Evolutionary conservation across 495 filamentous ascomycete species (phyloP).

Genomic region (Aspergillus diversus): DNA sequence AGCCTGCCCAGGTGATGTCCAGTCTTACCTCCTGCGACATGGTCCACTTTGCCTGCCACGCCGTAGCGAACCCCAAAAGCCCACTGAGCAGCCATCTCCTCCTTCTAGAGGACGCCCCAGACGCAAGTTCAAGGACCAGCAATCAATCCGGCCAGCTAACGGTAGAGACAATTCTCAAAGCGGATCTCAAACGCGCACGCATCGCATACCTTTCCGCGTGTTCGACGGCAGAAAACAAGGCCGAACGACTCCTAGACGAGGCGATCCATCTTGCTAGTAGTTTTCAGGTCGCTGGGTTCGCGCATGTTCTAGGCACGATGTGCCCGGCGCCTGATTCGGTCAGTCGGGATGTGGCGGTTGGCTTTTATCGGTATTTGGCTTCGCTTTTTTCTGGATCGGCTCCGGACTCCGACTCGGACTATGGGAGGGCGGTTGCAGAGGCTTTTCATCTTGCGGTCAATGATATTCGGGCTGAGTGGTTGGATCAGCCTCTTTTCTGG

Average conservation of each 20-base stretch:
- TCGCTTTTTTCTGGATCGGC: neutral
- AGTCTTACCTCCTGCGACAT: constrained; percentile 1
- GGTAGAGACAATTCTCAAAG: constrained; percentile 8
- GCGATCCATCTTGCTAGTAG: constrained; percentile 20
- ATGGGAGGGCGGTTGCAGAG: neutral
- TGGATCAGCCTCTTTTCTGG: neutral
- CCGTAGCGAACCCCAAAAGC: constrained; percentile 1
- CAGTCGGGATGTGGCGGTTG: neutral
- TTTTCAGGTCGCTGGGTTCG: constrained; percentile 19
- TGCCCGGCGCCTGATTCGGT: neutral
- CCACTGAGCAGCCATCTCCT: constrained; percentile 7
- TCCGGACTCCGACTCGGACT: neutral
- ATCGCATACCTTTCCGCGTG: constrained; percentile 23
- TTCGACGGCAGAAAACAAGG: constrained; percentile 19
- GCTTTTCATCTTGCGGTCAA: neutral
- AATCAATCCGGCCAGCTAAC: neutral
- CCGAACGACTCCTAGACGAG: constrained; percentile 15
- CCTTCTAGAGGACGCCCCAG: neutral
- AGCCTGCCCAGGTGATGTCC: constrained; percentile 2
- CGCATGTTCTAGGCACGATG: constrained; percentile 16
- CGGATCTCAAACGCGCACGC: neutral
- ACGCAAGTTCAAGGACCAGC: neutral
- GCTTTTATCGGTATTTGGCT: neutral
- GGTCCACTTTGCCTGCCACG: constrained; percentile 22
- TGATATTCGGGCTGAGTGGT: neutral